Evolutionary conservation across 768 basidiomycete species (phyloP).

Genomic region (Phlebiopsis gigantea): DNA sequence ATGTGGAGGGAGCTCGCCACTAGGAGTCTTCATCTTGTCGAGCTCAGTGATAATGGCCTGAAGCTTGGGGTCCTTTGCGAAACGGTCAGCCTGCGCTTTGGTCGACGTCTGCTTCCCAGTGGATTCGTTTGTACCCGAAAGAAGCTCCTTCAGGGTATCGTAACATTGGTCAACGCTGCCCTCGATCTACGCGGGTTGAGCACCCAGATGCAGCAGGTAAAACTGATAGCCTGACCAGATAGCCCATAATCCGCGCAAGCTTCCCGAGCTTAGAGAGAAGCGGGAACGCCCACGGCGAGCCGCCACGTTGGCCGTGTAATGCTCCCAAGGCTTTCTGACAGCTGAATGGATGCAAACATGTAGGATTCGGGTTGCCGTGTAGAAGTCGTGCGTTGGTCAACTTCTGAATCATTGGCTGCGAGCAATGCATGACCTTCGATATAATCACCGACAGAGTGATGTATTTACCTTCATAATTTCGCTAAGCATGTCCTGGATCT

Average conservation of each 20-base stretch:
- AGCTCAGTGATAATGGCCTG: constrained; percentile 64
- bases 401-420: constrained; percentile 31
- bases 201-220: background rate
- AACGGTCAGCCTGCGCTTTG: constrained; percentile 31
- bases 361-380: constrained; percentile 44
- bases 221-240: constrained; percentile 56
- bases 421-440: constrained; percentile 11
- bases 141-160: constrained; percentile 48
- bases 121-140: constrained; percentile 31
- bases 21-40: constrained; percentile 44
- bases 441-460: background rate
- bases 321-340: constrained; percentile 40
- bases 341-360: constrained; percentile 61
- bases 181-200: constrained; percentile 54
- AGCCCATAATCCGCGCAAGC: constrained; percentile 81
- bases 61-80: constrained; percentile 48
- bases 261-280: constrained; percentile 46
- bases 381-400: constrained; percentile 38
- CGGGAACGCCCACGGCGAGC: constrained; percentile 44
- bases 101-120: constrained; percentile 32
- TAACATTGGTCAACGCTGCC: constrained; percentile 68
- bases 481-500: constrained; percentile 61
- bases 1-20: constrained; percentile 58
- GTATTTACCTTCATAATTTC: constrained; percentile 67
- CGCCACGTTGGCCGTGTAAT: constrained; percentile 24